Percentiles rank a stretch among this genome's conserved stretches.
phyloP scores from a whole-genome alignment of 1,284 basidiomycete genomes.

The Mycena citricolor region DNA sequence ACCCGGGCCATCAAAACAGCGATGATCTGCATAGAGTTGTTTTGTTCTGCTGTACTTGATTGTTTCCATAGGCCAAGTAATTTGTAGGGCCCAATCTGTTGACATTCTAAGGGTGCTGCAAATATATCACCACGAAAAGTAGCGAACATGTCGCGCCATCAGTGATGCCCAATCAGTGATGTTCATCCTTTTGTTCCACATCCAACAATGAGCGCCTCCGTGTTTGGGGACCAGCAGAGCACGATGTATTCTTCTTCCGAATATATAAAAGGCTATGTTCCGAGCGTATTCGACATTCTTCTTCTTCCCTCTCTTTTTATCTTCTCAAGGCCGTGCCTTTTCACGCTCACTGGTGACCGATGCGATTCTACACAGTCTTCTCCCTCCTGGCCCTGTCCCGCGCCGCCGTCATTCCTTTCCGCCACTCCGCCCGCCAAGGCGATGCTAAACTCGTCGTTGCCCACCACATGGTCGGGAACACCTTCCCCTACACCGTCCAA shows the following conservation, averaged over 20 bases:
- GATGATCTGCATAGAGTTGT: background rate
- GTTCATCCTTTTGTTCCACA: too few species aligned
- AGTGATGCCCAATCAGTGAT: too few species aligned
- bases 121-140: too few species aligned
- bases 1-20: constrained; percentile 11
- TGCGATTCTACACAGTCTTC: constrained; percentile 10
- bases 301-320: too few species aligned
- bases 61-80: background rate
- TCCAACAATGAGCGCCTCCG: too few species aligned
- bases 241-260: too few species aligned
- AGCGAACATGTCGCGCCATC: too few species aligned
- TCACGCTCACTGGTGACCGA: constrained; percentile 7
- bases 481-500: constrained; percentile 57
- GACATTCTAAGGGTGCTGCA: too few species aligned
- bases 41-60: background rate
- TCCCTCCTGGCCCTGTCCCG: constrained; percentile 16
- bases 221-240: too few species aligned
- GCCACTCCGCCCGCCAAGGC: constrained; percentile 12
- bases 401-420: constrained; percentile 20
- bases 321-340: constrained; percentile 1
- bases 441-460: constrained; percentile 21
- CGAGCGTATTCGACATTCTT: too few species aligned
- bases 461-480: constrained; percentile 60
- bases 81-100: too few species aligned
- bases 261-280: too few species aligned